Conservation (phyloP, 345 rosid species). For the Citrus hindsii region DNA sequence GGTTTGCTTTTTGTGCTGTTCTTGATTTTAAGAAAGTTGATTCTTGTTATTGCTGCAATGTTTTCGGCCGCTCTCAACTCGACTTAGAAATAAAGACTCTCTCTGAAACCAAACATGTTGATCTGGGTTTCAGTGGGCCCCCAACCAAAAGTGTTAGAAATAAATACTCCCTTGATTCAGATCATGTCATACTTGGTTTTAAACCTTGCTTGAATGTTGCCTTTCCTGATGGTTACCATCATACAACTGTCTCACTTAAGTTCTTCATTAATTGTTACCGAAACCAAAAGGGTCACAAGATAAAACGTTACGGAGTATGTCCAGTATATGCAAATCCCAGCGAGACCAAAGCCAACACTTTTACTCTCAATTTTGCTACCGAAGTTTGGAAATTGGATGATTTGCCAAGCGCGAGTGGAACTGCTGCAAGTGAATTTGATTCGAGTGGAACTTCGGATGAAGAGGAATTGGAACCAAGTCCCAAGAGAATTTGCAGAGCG, state of each 20-base stretch:
- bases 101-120: too few species aligned
- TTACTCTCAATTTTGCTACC: background rate
- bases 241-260: background rate
- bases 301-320: background rate
- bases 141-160: too few species aligned
- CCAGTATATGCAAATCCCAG: background rate
- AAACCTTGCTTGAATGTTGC: background rate
- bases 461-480: background rate
- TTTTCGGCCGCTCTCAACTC: too few species aligned
- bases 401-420: background rate
- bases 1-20: background rate
- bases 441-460: background rate
- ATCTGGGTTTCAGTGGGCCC: accelerated
- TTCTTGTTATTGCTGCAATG: too few species aligned
- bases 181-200: background rate
- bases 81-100: too few species aligned
- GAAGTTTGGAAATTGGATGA: background rate
- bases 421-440: too few species aligned
- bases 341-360: background rate
- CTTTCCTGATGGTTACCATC: background rate
- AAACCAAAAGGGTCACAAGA: accelerated
- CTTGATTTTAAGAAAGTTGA: background rate
- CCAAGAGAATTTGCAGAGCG: too few species aligned
- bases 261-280: too few species aligned
- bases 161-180: background rate